phyloP scores from a whole-genome alignment of 306 rosid genomes.

The Citrullus colocynthis region DNA sequence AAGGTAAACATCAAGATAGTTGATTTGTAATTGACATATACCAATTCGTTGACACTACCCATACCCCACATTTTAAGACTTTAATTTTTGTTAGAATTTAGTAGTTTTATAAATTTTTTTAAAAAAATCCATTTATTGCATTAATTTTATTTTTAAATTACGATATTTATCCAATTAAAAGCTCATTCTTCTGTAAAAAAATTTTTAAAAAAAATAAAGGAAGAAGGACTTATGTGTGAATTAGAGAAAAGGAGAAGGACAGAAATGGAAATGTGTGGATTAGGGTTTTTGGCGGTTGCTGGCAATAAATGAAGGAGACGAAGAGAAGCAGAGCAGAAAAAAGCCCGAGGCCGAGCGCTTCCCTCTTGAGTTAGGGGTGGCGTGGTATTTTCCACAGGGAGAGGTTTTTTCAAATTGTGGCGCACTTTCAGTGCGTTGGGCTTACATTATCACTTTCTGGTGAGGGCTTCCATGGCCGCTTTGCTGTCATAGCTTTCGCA shows the following conservation, averaged over 20 bases:
- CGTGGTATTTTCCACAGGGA: constrained; percentile 48
- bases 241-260: not conserved
- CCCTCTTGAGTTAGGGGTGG: constrained; percentile 33
- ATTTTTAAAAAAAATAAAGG: not conserved
- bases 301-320: not conserved
- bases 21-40: too few relatives aligned
- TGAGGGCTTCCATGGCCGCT: constrained; percentile 25
- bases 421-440: constrained; percentile 28
- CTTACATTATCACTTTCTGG: constrained; percentile 15
- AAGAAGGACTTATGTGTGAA: not conserved
- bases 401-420: constrained; percentile 27
- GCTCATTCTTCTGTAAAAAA: too few relatives aligned
- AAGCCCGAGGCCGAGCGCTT: constrained; percentile 41
- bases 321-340: not conserved
- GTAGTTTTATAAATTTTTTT: too few relatives aligned
- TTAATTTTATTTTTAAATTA: too few relatives aligned
- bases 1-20: too few relatives aligned
- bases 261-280: not conserved
- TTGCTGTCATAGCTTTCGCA: constrained; percentile 17
- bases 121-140: too few relatives aligned
- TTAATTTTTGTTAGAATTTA: too few relatives aligned
- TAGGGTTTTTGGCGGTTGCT: not conserved
- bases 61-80: too few relatives aligned
- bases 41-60: too few relatives aligned
- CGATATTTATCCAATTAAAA: too few relatives aligned